Percentiles rank a stretch among this genome's conserved stretches.
These are phyloP conservation scores for Malassezia psittaci DNA, from an alignment of 1,284 basidiomycete species.

Conservation along the genomic window DNA sequence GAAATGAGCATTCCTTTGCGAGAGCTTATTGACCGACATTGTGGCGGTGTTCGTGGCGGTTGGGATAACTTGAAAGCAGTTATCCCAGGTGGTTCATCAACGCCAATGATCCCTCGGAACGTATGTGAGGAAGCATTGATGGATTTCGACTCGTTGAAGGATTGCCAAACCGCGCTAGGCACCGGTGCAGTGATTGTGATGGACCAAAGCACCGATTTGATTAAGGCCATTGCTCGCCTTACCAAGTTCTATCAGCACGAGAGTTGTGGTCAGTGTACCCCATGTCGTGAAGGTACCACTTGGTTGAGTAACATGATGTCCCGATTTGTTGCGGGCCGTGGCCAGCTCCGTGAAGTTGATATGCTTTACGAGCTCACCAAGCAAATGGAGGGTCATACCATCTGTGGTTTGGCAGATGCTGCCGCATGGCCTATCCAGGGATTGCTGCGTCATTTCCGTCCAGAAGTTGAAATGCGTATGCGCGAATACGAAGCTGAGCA, in stretches of 20 bases:
- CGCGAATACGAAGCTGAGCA: conserved; percentile 65
- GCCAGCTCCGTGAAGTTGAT: conserved; percentile 86
- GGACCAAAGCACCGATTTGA: conserved; percentile 90
- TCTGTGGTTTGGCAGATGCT: conserved; percentile 91
- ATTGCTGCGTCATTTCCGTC: conserved; percentile 86
- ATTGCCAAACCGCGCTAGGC: conserved; percentile 83
- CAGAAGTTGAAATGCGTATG: conserved; percentile 67
- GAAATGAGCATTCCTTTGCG: conserved; percentile 95
- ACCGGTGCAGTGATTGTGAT: conserved; percentile 98
- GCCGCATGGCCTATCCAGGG: conserved; percentile 97
- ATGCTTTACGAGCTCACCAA: conserved; percentile 59
- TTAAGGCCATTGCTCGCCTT: conserved; percentile 76
- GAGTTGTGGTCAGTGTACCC: conserved; percentile 95
- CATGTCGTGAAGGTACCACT: conserved; percentile 72
- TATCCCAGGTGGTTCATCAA: conserved; percentile 86
- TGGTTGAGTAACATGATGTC: conserved; percentile 47
- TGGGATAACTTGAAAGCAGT: conserved; percentile 95
- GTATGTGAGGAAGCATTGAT: conserved; percentile 53
- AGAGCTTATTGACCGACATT: conserved; percentile 91
- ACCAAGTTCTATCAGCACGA: conserved; percentile 70
- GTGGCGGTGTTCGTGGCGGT: conserved; percentile 83
- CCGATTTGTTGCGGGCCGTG: conserved; percentile 69
- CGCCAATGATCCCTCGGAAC: conserved; percentile 76
- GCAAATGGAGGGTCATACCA: conserved; percentile 77
- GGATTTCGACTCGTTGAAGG: conserved; percentile 97